Evolutionary conservation across 257 asterid species (phyloP).

Genomic region (Ajuga chamaepitys): DNA sequence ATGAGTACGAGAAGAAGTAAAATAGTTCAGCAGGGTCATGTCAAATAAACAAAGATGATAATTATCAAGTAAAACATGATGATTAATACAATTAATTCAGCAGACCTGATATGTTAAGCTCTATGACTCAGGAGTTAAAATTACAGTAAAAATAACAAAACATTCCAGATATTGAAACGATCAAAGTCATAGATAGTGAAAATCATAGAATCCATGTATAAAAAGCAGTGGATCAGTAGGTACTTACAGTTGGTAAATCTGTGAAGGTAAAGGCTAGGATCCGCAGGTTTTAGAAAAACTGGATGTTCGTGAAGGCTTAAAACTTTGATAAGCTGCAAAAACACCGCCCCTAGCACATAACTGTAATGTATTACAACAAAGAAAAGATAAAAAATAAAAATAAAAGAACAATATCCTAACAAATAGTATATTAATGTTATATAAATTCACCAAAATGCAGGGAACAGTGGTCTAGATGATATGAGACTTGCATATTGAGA

Average conservation of each 20-base stretch:
- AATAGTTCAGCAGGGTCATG: background rate
- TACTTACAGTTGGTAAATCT: constrained; percentile 65
- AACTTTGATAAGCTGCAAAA: constrained; percentile 77
- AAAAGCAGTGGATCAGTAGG: constrained; percentile 1
- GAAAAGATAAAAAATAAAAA: background rate
- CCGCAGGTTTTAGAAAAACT: constrained; percentile 72
- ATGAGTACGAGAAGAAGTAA: background rate
- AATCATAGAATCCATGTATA: background rate
- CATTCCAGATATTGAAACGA: constrained; percentile 1
- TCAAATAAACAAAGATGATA: background rate
- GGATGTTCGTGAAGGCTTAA: constrained; percentile 64
- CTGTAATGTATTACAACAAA: constrained; percentile 32
- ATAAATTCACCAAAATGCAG: background rate
- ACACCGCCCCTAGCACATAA: constrained; percentile 83
- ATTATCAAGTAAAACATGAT: background rate
- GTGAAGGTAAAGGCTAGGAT: constrained; percentile 93
- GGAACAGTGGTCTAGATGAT: background rate
- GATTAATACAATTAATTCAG: background rate
- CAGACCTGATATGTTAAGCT: background rate
- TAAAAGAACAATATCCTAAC: background rate
- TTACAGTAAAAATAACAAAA: background rate
- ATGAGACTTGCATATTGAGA: background rate
- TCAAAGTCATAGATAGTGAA: background rate
- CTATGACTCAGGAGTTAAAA: background rate
- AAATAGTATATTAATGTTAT: background rate